Percentiles rank a stretch among this genome's conserved stretches.
These are phyloP conservation scores for Phytopythium delawarense DNA, from an alignment of 352 stramenopile genomes.

Conservation along the genomic window DNA sequence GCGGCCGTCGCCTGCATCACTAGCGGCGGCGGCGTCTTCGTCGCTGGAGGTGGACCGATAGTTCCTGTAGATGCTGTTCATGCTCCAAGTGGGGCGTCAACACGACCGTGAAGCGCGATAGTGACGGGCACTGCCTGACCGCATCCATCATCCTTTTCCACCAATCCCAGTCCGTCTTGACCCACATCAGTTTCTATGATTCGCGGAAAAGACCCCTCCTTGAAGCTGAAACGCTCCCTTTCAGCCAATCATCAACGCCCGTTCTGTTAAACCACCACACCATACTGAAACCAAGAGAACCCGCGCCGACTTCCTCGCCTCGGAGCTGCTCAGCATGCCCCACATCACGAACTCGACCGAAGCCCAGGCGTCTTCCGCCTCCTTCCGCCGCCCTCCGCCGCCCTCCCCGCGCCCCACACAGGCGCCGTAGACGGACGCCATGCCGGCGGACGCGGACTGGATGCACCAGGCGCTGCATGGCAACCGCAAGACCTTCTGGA, in stretches of 20 bases:
- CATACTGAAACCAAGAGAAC: neutral
- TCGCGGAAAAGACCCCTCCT: neutral
- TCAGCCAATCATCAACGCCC: neutral
- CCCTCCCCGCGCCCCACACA: neutral
- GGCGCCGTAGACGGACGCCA: neutral
- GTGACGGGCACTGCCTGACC: neutral
- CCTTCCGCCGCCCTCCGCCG: neutral
- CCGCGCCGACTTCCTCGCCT: neutral
- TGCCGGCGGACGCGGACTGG: conserved; percentile 18
- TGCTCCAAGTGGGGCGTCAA: neutral
- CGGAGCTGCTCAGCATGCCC: neutral
- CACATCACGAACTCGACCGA: conserved; percentile 1
- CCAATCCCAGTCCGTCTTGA: neutral
- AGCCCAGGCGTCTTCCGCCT: neutral
- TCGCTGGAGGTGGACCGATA: neutral
- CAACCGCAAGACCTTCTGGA: conserved; percentile 62
- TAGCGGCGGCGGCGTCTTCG: neutral
- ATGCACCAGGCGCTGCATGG: conserved; percentile 48
- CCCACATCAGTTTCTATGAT: neutral
- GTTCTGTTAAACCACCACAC: neutral
- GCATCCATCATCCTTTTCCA: neutral
- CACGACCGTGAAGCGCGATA: neutral
- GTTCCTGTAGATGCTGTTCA: conserved; percentile 3
- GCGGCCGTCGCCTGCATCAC: neutral
- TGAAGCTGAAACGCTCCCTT: neutral